Percentiles rank a stretch among this genome's conserved stretches.
Conservation (phyloP, 2,329 filamentous ascomycete species). For the Epichloe scottii region DNA sequence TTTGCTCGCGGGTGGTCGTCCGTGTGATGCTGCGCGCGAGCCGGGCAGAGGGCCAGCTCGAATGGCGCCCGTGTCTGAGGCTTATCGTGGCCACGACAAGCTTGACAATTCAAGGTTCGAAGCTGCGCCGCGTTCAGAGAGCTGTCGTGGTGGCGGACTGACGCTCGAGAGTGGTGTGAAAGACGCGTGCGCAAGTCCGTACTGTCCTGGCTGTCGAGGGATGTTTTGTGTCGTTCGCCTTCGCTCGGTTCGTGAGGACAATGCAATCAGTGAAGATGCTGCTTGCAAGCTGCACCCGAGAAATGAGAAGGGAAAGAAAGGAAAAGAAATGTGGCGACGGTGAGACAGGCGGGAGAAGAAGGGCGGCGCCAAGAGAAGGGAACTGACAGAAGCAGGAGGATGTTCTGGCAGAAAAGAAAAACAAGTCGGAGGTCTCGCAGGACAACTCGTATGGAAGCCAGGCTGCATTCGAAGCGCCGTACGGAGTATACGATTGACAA, state of each 20-base stretch:
- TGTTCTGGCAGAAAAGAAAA: background rate
- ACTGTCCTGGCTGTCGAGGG: background rate
- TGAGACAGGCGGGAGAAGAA: conserved; percentile 6
- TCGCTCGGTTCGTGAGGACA: background rate
- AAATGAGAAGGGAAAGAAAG: background rate
- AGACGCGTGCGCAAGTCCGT: background rate
- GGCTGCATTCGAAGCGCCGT: background rate
- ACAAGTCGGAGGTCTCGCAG: background rate
- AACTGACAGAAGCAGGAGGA: background rate
- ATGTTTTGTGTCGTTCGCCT: background rate
- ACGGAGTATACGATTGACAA: background rate
- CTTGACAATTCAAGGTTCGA: background rate
- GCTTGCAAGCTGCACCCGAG: background rate
- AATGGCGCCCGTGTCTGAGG: background rate
- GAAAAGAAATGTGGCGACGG: conserved; percentile 6
- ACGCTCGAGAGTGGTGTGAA: background rate
- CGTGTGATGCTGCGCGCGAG: conserved; percentile 1
- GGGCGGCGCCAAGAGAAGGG: conserved; percentile 4
- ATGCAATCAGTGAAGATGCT: background rate
- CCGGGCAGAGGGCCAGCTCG: background rate
- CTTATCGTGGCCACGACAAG: background rate
- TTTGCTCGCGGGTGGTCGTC: conserved; percentile 4
- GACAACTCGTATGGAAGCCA: background rate
- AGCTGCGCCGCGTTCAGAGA: background rate
- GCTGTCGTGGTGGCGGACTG: background rate